These are phyloP conservation scores for Penicillium sp. DNA, from an alignment of 2,329 filamentous ascomycete species.

Conservation along the genomic window DNA sequence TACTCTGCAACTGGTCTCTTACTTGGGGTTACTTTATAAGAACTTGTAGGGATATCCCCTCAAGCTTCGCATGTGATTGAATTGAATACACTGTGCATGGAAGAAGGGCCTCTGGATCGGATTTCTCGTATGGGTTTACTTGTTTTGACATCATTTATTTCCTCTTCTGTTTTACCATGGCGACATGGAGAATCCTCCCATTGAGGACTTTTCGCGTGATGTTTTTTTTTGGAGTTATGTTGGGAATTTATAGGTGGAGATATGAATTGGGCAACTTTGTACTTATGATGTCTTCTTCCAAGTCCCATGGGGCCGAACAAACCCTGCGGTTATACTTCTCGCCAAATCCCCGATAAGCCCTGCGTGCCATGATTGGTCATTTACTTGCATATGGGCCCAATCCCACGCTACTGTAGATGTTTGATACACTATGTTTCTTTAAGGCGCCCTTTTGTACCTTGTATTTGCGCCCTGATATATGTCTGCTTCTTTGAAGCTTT, in stretches of 20 bases:
- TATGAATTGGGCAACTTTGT: slow-evolving; percentile 13
- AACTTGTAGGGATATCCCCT: background rate
- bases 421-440: background rate
- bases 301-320: background rate
- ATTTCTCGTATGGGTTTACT: background rate
- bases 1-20: slow-evolving; percentile 1
- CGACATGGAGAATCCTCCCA: background rate
- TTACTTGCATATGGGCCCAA: slow-evolving; percentile 1
- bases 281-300: slow-evolving; percentile 9
- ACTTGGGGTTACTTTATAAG: background rate
- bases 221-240: slow-evolving; percentile 11
- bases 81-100: background rate
- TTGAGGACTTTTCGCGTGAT: background rate
- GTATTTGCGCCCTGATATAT: background rate
- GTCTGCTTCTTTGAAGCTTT: background rate
- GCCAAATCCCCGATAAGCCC: slow-evolving; percentile 1
- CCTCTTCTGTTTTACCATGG: background rate
- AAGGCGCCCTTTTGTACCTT: background rate
- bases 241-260: slow-evolving; percentile 9
- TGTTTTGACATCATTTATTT: background rate
- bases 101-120: background rate
- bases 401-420: background rate
- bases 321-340: slow-evolving; percentile 1
- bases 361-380: slow-evolving; percentile 1
- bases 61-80: background rate